A percentile compares a stretch with the other conserved stretches of the same genome.
phyloP scores from a whole-genome alignment of 768 basidiomycete species.

The Pholiota molesta region DNA sequence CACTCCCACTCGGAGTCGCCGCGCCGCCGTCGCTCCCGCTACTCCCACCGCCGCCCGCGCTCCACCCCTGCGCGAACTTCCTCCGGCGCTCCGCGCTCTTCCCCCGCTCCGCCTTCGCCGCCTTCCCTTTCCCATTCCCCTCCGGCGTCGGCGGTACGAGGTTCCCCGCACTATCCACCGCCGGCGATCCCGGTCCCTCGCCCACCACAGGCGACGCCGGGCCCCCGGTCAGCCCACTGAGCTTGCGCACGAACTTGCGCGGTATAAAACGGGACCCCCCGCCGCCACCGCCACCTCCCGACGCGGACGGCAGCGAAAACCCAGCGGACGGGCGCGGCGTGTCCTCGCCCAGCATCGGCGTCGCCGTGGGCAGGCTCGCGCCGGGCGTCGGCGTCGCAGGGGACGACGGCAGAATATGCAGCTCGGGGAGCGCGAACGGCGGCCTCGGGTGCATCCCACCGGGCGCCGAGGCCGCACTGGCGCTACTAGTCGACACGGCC shows the following conservation, averaged over 20 bases:
- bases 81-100: slow-evolving; percentile 22
- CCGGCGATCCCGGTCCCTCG: neutral
- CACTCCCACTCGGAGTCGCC: slow-evolving; percentile 4
- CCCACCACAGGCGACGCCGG: slow-evolving; percentile 16
- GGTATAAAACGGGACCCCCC: slow-evolving; percentile 23
- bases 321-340: neutral
- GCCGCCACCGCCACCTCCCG: neutral
- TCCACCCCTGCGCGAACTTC: slow-evolving; percentile 32
- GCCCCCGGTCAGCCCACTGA: slow-evolving; percentile 21
- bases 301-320: neutral
- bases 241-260: slow-evolving; percentile 27
- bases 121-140: neutral
- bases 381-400: slow-evolving; percentile 28
- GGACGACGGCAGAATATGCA: slow-evolving; percentile 22
- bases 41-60: slow-evolving; percentile 10
- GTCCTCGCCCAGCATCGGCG: slow-evolving; percentile 5
- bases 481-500: too few relatives aligned
- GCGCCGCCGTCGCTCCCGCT: slow-evolving; percentile 4
- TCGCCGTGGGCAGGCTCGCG: slow-evolving; percentile 20
- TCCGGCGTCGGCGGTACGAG: slow-evolving; percentile 9
- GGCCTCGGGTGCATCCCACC: neutral
- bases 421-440: slow-evolving; percentile 20
- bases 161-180: slow-evolving; percentile 17
- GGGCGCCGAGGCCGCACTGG: too few relatives aligned
- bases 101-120: slow-evolving; percentile 18